phyloP scores from a whole-genome alignment of 176 grass and related monocot genomes.

The Musa beccarii region DNA sequence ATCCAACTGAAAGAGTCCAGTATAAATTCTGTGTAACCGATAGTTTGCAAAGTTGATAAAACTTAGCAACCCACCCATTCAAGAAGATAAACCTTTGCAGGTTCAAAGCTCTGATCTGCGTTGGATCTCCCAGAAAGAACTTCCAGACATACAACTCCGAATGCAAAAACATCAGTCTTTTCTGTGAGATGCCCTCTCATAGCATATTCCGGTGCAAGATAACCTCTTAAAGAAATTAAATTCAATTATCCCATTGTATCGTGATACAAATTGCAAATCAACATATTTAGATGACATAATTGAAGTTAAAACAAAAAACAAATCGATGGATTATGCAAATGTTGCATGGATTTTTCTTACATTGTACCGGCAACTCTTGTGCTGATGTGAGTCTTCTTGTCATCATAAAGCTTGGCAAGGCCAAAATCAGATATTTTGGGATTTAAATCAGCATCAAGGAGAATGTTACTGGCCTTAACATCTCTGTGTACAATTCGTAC shows the following conservation, averaged over 20 bases:
- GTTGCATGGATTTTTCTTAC: not conserved
- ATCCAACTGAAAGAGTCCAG: no score
- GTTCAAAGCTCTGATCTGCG: not conserved
- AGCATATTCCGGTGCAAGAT: conserved; percentile 6
- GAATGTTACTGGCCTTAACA: conserved; percentile 8
- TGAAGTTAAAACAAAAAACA: no score
- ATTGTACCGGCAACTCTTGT: conserved; percentile 5
- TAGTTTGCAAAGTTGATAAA: no score
- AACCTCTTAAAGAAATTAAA: not conserved
- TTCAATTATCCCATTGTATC: no score
- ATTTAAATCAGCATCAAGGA: not conserved
- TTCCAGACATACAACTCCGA: not conserved
- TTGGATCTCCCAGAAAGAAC: not conserved
- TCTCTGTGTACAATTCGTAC: conserved; percentile 6
- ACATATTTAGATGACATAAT: no score
- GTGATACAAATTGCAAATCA: no score
- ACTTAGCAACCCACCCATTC: not conserved
- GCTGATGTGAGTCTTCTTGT: not conserved
- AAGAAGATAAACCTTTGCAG: not conserved
- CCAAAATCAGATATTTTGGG: conserved; percentile 7
- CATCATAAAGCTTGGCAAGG: conserved; percentile 1
- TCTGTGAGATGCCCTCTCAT: conserved; percentile 7
- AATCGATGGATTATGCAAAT: no score
- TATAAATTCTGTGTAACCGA: no score
- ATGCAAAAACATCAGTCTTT: conserved; percentile 3